Percentiles rank a stretch among this genome's conserved stretches.
Conservation (phyloP, 2,329 filamentous ascomycete species). For the Apiospora arundinis region DNA sequence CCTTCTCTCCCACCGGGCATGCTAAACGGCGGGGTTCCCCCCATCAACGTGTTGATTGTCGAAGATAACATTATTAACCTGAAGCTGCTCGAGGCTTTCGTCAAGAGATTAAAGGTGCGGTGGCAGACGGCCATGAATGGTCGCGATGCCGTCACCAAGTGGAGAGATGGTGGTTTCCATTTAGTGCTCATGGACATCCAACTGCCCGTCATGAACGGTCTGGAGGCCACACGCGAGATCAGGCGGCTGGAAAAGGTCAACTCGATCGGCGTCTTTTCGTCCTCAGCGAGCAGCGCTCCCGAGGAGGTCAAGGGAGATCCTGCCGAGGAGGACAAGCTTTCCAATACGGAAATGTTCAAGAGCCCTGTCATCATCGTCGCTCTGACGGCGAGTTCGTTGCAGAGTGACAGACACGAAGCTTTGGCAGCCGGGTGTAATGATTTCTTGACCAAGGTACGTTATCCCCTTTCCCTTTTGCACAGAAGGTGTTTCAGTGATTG, state of each 20-base stretch:
- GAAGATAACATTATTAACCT: constrained; percentile 99
- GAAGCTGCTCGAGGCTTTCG: constrained; percentile 90
- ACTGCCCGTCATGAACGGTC: constrained; percentile 92
- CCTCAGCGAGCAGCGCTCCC: constrained; percentile 63
- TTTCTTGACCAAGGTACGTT: constrained; percentile 89
- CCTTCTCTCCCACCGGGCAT: constrained; percentile 64
- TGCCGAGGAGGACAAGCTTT: constrained; percentile 71
- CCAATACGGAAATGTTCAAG: constrained; percentile 79
- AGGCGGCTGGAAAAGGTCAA: constrained; percentile 87
- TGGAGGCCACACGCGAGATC: constrained; percentile 96
- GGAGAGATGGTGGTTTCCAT: constrained; percentile 91
- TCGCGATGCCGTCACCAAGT: constrained; percentile 89
- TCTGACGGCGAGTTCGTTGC: constrained; percentile 89
- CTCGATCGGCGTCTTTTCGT: constrained; percentile 88
- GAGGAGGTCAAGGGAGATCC: constrained; percentile 54
- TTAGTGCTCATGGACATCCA: constrained; percentile 99
- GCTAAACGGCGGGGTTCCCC: constrained; percentile 84
- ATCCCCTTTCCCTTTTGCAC: background rate
- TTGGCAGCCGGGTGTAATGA: constrained; percentile 96
- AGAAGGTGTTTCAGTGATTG: background rate
- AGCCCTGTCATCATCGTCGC: constrained; percentile 98
- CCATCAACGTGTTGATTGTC: constrained; percentile 96
- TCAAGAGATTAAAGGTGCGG: constrained; percentile 92
- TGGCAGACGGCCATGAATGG: constrained; percentile 99
- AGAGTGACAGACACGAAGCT: constrained; percentile 94